Conservation (phyloP, 192 early-diverging fungal genomes). For the Umbelopsis sp. region DNA sequence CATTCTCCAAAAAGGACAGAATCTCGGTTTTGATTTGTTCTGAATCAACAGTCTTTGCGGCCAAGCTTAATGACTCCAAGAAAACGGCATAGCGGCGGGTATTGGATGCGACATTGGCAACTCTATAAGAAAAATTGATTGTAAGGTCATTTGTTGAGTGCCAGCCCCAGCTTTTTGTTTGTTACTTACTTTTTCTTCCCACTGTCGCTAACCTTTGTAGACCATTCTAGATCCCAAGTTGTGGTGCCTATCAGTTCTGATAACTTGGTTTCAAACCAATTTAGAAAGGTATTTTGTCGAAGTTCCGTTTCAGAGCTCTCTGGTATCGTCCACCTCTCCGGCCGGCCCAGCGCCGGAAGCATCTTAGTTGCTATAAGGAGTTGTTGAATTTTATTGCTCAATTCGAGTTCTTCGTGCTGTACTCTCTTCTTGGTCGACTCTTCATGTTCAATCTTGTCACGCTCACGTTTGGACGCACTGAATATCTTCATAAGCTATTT, state of each 20-base stretch:
- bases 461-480: conserved; percentile 42
- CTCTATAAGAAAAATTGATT: background rate
- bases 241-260: conserved; percentile 27
- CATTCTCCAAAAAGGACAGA: conserved; percentile 17
- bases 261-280: conserved; percentile 37
- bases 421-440: conserved; percentile 29
- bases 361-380: conserved; percentile 11
- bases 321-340: background rate
- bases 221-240: conserved; percentile 24
- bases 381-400: conserved; percentile 22
- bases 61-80: background rate
- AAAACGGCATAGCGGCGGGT: background rate
- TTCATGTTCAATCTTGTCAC: conserved; percentile 36
- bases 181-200: conserved; percentile 1
- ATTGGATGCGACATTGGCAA: background rate
- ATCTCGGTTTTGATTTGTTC: background rate
- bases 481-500: background rate
- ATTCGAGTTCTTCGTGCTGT: conserved; percentile 33
- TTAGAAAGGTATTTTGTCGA: background rate
- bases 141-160: background rate
- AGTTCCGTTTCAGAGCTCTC: background rate
- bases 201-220: background rate
- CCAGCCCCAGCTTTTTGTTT: background rate
- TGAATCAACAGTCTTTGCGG: background rate
- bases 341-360: background rate